A percentile compares a stretch with the other conserved stretches of the same genome.
phyloP scores from a whole-genome alignment of 345 rosid genomes.

The Gossypium australe region DNA sequence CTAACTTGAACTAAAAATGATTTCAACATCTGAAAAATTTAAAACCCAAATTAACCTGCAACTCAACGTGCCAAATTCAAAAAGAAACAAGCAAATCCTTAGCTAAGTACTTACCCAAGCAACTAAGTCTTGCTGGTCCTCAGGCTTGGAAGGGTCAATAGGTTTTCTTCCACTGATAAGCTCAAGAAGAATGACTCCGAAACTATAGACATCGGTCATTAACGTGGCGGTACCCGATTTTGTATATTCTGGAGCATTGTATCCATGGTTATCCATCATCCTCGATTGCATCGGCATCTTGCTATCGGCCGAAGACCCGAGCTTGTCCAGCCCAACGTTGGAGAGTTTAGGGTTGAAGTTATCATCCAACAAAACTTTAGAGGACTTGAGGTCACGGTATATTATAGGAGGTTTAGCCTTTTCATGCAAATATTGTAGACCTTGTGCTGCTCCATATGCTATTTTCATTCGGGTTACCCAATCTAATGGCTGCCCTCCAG shows the following conservation, averaged over 20 bases:
- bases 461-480: constrained; percentile 68
- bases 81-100: background rate
- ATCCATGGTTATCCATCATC: constrained; percentile 72
- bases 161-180: constrained; percentile 68
- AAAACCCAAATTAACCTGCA: background rate
- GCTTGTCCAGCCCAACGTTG: constrained; percentile 54
- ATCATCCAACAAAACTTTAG: constrained; percentile 53
- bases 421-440: constrained; percentile 60
- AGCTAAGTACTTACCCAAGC: constrained; percentile 54
- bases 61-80: background rate
- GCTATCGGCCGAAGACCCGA: constrained; percentile 37
- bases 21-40: background rate
- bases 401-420: constrained; percentile 48
- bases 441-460: constrained; percentile 60
- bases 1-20: too few species aligned
- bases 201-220: constrained; percentile 71
- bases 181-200: constrained; percentile 72
- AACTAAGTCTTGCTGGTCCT: constrained; percentile 66
- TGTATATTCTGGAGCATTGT: constrained; percentile 68
- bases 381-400: constrained; percentile 55
- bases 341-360: constrained; percentile 47
- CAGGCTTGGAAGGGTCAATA: constrained; percentile 56
- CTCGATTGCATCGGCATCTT: constrained; percentile 36
- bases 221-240: constrained; percentile 43
- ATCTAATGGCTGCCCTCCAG: constrained; percentile 33